Evolutionary conservation across 495 filamentous ascomycete species (phyloP), one percentile per base, ranked within the genome.

Genomic region (Penicillium alfredii): DNA sequence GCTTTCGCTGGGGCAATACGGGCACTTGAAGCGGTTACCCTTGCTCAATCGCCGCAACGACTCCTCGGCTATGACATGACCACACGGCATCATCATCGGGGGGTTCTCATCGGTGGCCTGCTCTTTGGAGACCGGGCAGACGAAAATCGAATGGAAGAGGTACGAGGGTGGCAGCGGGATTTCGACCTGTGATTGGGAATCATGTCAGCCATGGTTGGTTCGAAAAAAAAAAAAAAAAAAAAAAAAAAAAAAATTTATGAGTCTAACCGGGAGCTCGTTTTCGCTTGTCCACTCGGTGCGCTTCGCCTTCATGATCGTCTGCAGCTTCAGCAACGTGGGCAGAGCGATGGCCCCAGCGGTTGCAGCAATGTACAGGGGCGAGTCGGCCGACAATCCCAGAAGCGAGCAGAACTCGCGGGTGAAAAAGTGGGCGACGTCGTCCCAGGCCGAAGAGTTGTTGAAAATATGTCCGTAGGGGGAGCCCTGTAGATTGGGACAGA

Each of bases 31-130:
- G 31, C 81, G 61, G 21, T 63, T 74, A 1, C 84, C 82, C 64
- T 92, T 95, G 32, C 80, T 81, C 23, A 94, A 58, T 36, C 76
- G 73, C 40, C 77, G 73, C 30, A 99, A 63, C 4, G 80, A 85
- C 61, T 96, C 90, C 37, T 81, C 74, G 11, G 86, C 85, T 36
- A 99, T 80, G 18, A 97, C 90, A 58, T 99, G 92, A 5, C 92
- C 92, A 51, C 92, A 99, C 3, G 88, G 88, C 61, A 99, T 82
- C 78, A 96, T 94, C 83, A 96, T 92, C 1, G 92, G 92, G 11
- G 92, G 90, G 57, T 97, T 99, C 11, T 68, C 57, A 49, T 96
- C 92, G 0, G 89, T 97, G 0, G 84, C 86, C 58, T 99, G 92
- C 47, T 93, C 93, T 63, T 95, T 96, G 44, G 80, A 84, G 8